A percentile compares a stretch with the other conserved stretches of the same genome.
Evolutionary conservation across 2,329 filamentous ascomycete species (phyloP).

Genomic region (Purpureocillium lavendulum): DNA sequence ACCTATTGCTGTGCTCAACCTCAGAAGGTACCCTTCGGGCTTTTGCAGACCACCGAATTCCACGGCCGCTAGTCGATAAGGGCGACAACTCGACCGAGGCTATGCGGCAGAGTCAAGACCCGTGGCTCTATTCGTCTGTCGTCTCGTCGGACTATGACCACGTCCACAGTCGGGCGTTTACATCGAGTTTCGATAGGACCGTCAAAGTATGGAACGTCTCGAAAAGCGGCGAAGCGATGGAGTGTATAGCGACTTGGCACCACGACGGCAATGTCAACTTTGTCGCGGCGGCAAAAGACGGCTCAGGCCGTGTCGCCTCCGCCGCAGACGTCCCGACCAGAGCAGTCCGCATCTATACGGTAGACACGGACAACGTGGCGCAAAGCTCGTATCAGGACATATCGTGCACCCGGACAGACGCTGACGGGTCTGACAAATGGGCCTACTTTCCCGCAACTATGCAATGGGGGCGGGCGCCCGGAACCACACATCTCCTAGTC

Average conservation of each 20-base stretch:
- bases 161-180: constrained; percentile 39
- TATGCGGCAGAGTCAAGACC: constrained; percentile 51
- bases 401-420: constrained; percentile 31
- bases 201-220: constrained; percentile 50
- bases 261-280: constrained; percentile 56
- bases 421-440: constrained; percentile 39
- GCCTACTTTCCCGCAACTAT: constrained; percentile 56
- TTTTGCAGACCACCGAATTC: constrained; percentile 48
- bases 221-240: constrained; percentile 30
- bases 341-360: constrained; percentile 49
- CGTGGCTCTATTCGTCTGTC: constrained; percentile 57
- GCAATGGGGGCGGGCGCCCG: constrained; percentile 45
- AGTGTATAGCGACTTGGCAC: constrained; percentile 36
- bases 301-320: constrained; percentile 44
- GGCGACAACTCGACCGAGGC: constrained; percentile 47
- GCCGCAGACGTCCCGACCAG: constrained; percentile 45
- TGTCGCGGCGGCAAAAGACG: constrained; percentile 43
- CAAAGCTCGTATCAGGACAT: constrained; percentile 27
- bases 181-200: constrained; percentile 52
- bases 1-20: constrained; percentile 48
- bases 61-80: constrained; percentile 41
- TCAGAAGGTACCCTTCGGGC: constrained; percentile 34
- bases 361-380: constrained; percentile 27
- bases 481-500: constrained; percentile 42
- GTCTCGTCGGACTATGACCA: constrained; percentile 51